Base-by-base conservation (phyloP, 2,329 filamentous ascomycete genomes). In the Cladophialophora carrionii region DNA sequence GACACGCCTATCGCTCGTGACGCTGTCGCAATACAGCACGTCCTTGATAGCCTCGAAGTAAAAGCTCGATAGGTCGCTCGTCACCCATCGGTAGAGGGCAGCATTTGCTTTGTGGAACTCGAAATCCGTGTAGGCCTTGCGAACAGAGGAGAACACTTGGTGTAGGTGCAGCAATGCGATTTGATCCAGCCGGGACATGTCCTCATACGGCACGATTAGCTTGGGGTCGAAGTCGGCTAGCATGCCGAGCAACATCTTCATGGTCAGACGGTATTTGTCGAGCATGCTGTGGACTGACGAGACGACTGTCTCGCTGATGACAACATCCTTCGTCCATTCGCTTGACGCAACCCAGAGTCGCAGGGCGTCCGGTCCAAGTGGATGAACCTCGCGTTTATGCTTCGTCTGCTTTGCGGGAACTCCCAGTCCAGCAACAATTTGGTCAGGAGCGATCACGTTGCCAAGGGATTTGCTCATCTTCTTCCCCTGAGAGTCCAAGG, bases 381-480 rank as follows among this genome's bases (percentile, higher is more conserved):
- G 59, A n/a, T 68, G 65, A 34, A 74, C 68, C 22, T 81, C 82
- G 59, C 83, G 84, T 52, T 79, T 76, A 70, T 88, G 88, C 73
- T 87, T 88, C 17, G 61, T 62, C 57, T 67, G 62, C 22, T 65
- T 66, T 20, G 56, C 10, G 51, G 78, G 78, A 74, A 90, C 90
- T 43, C 88, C 74, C 3, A 88, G 87, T 6, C 94, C 94, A 59
- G 91, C 86, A 82, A 97, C 95, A 70, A 99, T 92, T 68, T 96
- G 83, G 6, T 85, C 81, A 0, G 94, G 93, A 0, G 87, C 84
- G 62, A 98, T 87, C 31, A 90, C 88, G 73, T 99, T 99, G 17
- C 95, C 95, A 1, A 97, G 80, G 0, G 92, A 97, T 77, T 99
- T 99, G 75, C 93, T 97, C 95, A 99, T 99, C 77, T 99, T 99